These are phyloP conservation scores for Ceratobasidium sp. DNA, from an alignment of 1,284 basidiomycete genomes.

Conservation along the genomic window DNA sequence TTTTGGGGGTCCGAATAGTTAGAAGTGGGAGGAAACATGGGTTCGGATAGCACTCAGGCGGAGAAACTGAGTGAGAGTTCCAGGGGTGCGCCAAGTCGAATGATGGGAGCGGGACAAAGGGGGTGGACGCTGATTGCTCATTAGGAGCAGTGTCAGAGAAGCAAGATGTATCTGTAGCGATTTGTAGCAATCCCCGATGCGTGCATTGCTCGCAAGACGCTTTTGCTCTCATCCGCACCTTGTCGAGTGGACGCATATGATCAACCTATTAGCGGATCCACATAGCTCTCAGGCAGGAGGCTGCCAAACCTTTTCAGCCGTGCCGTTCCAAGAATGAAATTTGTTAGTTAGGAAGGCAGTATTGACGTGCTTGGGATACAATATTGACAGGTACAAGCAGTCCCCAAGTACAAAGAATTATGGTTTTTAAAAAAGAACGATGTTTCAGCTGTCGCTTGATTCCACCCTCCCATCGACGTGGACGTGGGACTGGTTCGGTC, in stretches of 20 bases:
- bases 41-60: too few relatives aligned
- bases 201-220: not conserved
- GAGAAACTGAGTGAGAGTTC: too few relatives aligned
- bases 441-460: not conserved
- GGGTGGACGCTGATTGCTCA: too few relatives aligned
- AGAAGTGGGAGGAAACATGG: too few relatives aligned
- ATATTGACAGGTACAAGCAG: not conserved
- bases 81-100: too few relatives aligned
- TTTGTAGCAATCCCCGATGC: constrained; percentile 52
- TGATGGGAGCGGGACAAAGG: too few relatives aligned
- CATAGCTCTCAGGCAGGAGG: constrained; percentile 36
- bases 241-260: constrained; percentile 48
- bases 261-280: constrained; percentile 46
- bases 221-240: constrained; percentile 51
- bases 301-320: constrained; percentile 46
- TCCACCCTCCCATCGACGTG: not conserved
- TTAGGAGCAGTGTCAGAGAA: too few relatives aligned
- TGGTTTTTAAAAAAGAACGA: too few relatives aligned
- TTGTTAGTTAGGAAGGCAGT: not conserved
- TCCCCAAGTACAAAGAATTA: constrained; percentile 16
- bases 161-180: too few relatives aligned
- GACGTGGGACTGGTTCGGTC: not conserved
- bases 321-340: constrained; percentile 52
- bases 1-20: too few relatives aligned
- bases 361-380: not conserved